A percentile compares a stretch with the other conserved stretches of the same genome.
These are phyloP conservation scores for Musa beccarii DNA, from an alignment of 176 grass and related monocot species.

Conservation along the genomic window DNA sequence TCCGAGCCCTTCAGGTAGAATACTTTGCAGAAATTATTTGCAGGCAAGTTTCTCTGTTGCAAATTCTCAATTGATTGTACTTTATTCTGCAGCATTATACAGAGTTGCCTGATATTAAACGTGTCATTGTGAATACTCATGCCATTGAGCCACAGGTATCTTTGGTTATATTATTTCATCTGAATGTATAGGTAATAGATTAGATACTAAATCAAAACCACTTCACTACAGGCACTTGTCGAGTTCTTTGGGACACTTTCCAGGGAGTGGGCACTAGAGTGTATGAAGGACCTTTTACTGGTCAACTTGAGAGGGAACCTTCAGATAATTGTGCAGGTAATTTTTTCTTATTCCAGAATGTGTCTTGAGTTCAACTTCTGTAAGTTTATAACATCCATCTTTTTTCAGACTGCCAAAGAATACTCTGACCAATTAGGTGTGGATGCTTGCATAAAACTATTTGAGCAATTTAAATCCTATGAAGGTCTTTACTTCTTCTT, in stretches of 20 bases:
- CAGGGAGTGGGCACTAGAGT: slow-evolving; percentile 91
- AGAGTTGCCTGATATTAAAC: slow-evolving; percentile 90
- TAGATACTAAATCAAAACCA: background rate
- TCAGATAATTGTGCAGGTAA: slow-evolving; percentile 97
- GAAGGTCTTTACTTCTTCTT: slow-evolving; percentile 99
- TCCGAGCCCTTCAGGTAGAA: slow-evolving; percentile 86
- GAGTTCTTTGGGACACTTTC: slow-evolving; percentile 97
- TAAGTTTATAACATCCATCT: slow-evolving; percentile 2
- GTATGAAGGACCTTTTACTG: slow-evolving; percentile 95
- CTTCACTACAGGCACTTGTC: slow-evolving; percentile 54
- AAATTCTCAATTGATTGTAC: slow-evolving; percentile 8
- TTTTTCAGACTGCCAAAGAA: slow-evolving; percentile 72
- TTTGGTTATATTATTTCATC: slow-evolving; percentile 6
- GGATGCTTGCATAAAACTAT: slow-evolving; percentile 78
- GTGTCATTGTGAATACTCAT: slow-evolving; percentile 96
- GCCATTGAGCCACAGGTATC: slow-evolving; percentile 93
- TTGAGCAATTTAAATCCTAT: slow-evolving; percentile 99
- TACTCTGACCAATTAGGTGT: slow-evolving; percentile 83
- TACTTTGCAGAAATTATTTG: background rate
- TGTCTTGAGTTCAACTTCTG: background rate
- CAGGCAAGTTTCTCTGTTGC: background rate
- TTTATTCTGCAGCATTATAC: slow-evolving; percentile 69
- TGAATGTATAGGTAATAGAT: slow-evolving; percentile 8
- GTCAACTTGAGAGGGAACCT: slow-evolving; percentile 93
- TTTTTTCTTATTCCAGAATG: background rate